Percentiles rank a stretch among this genome's conserved stretches.
These are phyloP conservation scores for Magnusiomyces tetraspermus DNA, from an alignment of 1,139 yeast genomes.

Conservation along the genomic window DNA sequence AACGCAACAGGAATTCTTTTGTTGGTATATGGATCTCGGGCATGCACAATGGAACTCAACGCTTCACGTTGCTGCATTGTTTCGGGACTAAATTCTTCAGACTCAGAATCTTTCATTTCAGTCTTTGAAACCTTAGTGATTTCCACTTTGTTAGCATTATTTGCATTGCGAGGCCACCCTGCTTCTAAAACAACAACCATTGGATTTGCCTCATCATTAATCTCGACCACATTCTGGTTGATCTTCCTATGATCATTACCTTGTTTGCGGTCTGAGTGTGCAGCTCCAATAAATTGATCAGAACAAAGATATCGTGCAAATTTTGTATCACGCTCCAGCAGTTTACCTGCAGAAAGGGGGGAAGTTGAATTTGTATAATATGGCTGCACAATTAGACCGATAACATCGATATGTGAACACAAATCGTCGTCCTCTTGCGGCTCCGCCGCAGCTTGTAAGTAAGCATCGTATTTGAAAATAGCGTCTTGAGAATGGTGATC, in stretches of 20 bases:
- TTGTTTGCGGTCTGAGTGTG: neutral
- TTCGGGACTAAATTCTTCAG: slow-evolving; percentile 22
- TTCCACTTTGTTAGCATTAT: too few species aligned
- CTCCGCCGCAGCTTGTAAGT: neutral
- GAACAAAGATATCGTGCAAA: slow-evolving; percentile 27
- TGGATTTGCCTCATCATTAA: neutral
- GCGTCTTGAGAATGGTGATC: neutral
- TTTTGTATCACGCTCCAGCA: slow-evolving; percentile 23
- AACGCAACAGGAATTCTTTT: slow-evolving; percentile 6
- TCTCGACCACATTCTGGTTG: neutral
- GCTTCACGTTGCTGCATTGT: slow-evolving; percentile 45
- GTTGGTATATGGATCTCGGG: slow-evolving; percentile 17
- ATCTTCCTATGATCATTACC: neutral
- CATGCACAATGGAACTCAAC: slow-evolving; percentile 32
- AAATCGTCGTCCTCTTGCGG: slow-evolving; percentile 18
- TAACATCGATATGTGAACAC: slow-evolving; percentile 24
- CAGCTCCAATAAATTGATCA: slow-evolving; percentile 19
- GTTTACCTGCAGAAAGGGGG: slow-evolving; percentile 19
- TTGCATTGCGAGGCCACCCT: slow-evolving; percentile 68
- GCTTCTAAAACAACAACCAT: slow-evolving; percentile 49
- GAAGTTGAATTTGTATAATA: slow-evolving; percentile 22
- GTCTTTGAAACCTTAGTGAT: too few species aligned
- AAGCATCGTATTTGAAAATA: neutral
- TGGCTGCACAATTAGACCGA: slow-evolving; percentile 25
- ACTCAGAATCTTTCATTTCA: too few species aligned